Conservation (phyloP, 2,329 filamentous ascomycete genomes). For the Colletotrichum sublineola region DNA sequence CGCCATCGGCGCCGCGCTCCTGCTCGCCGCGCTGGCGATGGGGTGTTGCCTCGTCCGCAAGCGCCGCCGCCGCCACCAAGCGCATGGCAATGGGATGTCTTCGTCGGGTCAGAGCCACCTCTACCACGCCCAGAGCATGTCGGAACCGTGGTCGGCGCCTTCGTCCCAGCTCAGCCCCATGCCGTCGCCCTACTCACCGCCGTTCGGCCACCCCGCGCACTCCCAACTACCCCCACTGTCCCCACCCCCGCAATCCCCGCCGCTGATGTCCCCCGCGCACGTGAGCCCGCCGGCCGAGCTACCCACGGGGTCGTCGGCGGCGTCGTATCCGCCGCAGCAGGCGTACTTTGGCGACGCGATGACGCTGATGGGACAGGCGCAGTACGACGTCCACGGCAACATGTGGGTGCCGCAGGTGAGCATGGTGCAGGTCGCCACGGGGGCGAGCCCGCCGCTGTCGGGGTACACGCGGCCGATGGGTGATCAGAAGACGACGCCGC, state of each 20-base stretch:
- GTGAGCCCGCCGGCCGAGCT: constrained; percentile 49
- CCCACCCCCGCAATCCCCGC: constrained; percentile 42
- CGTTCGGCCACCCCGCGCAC: constrained; percentile 23
- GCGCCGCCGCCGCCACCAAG: constrained; percentile 44
- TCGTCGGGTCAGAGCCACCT: constrained; percentile 12
- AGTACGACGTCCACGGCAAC: constrained; percentile 51
- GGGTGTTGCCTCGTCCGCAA: constrained; percentile 51
- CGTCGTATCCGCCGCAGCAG: constrained; percentile 34
- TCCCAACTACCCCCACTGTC: constrained; percentile 13
- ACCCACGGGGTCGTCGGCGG: constrained; percentile 40
- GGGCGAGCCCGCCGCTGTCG: constrained; percentile 23
- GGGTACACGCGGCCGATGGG: constrained; percentile 36
- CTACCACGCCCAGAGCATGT: constrained; percentile 37
- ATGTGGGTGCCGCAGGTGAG: constrained; percentile 53
- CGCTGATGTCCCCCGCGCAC: constrained; percentile 31
- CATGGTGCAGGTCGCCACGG: constrained; percentile 46
- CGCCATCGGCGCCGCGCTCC: constrained; percentile 51
- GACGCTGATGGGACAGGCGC: constrained; percentile 43
- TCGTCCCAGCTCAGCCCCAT: constrained; percentile 29
- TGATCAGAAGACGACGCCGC: constrained; percentile 21
- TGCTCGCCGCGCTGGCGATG: constrained; percentile 45
- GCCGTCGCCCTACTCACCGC: constrained; percentile 32
- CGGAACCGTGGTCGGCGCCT: constrained; percentile 40
- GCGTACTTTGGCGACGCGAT: constrained; percentile 36
- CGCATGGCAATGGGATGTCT: constrained; percentile 4